Base-by-base conservation (phyloP, 73 alveolate genomes). In the Paramecium primaurelia region DNA sequence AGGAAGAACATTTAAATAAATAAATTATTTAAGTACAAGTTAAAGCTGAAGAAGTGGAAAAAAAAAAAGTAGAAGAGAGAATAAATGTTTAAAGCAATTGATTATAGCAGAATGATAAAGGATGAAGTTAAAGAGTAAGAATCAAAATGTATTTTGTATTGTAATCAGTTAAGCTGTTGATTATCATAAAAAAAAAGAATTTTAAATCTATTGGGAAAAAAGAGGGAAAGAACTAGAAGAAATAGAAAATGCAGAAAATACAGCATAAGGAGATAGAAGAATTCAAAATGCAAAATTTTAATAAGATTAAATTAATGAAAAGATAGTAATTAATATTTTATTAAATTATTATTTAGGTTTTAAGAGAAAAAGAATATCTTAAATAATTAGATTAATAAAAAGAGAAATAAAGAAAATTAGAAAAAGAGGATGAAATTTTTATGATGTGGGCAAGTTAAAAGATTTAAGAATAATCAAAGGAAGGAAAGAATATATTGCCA, bases 11-110 rank as follows among this genome's bases (percentile, higher is more conserved):
- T 42, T 28, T 80, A 18, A 80, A 80, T 26, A 80, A 80, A 47
- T 25, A 80, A 49, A 80, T 80, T 45, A 26, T 32, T 6, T 77
- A 80, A 49, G 91, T 77, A 20, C 11, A 80, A 49, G 44, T 80
- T 4, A 80, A 80, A 26, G 91, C 91, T 20, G 91, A 80, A 36
- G 91, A 80, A 12, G 91, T 49, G 0, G 91, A 80, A 26, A 80
- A 49, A 44, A 80, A 80, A 80, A 45, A 80, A 47, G 30, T 34
- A 80, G 32, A 80, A 80, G 91, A 80, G 8, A 28, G 75, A 45
- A 20, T 7, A 80, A 49, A 18, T 80, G 49, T 40, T 11, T 42
- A 80, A 44, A 80, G 73, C 20, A 49, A 80, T 80, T 18, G 73
- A 80, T 12, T 80, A 47, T 12, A 80, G 91, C n/a, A 42, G 91